These are phyloP conservation scores for Chaetomiaceae sp. DNA, from an alignment of 2,329 filamentous ascomycete genomes.

Conservation along the genomic window DNA sequence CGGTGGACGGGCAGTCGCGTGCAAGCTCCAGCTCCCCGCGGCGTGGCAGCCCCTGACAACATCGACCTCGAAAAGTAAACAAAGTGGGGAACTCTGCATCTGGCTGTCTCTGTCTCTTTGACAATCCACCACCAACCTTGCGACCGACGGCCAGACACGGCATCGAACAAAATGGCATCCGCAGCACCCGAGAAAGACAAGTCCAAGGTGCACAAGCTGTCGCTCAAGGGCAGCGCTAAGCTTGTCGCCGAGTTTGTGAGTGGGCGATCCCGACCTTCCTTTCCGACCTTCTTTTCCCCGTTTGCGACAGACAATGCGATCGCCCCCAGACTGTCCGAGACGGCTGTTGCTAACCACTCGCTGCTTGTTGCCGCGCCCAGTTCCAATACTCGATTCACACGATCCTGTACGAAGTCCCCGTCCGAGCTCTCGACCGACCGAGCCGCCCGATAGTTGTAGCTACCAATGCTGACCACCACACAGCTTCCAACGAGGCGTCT, in stretches of 20 bases:
- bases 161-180: slow-evolving; percentile 18
- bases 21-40: no score
- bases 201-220: slow-evolving; percentile 91
- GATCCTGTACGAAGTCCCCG: slow-evolving; percentile 62
- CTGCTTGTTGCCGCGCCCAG: slow-evolving; percentile 33
- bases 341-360: slow-evolving; percentile 23
- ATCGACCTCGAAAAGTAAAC: slow-evolving; percentile 1
- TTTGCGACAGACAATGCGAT: no score
- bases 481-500: slow-evolving; percentile 79
- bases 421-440: no score
- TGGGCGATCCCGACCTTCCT: no score
- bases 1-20: no score
- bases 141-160: background rate
- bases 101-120: no score
- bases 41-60: slow-evolving; percentile 7
- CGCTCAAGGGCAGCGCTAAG: slow-evolving; percentile 77
- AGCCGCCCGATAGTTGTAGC: background rate
- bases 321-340: no score
- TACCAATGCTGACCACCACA: background rate
- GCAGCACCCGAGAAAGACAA: slow-evolving; percentile 52
- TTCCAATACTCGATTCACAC: slow-evolving; percentile 99
- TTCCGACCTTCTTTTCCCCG: no score
- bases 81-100: slow-evolving; percentile 4
- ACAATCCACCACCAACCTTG: no score
- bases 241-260: slow-evolving; percentile 92